These are phyloP conservation scores for Ophiostoma piceae DNA, from an alignment of 2,329 filamentous ascomycete genomes.

Conservation along the genomic window DNA sequence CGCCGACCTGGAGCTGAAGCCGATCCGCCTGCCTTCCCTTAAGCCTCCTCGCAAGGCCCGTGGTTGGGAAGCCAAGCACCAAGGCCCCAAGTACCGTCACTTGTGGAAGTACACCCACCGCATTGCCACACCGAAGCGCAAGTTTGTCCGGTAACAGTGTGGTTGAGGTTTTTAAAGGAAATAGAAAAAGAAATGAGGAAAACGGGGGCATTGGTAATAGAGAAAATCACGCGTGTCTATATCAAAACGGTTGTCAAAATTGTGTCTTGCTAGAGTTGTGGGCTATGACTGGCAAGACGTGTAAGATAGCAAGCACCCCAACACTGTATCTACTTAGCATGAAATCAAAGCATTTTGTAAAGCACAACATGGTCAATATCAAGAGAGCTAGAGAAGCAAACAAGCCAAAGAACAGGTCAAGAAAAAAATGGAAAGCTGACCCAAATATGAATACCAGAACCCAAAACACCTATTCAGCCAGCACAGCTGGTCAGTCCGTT, in stretches of 20 bases:
- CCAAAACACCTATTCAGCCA: background rate
- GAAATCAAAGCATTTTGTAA: background rate
- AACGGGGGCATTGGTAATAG: background rate
- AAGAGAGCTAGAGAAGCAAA: background rate
- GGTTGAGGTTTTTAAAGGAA: background rate
- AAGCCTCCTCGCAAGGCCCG: slow-evolving; percentile 57
- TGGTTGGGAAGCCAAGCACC: slow-evolving; percentile 62
- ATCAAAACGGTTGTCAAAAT: slow-evolving; percentile 5
- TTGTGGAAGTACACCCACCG: slow-evolving; percentile 62
- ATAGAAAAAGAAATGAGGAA: background rate
- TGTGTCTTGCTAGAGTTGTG: slow-evolving; percentile 11
- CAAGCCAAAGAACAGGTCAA: background rate
- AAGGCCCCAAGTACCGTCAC: slow-evolving; percentile 59
- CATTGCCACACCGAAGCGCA: slow-evolving; percentile 38
- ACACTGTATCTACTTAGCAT: slow-evolving; percentile 18
- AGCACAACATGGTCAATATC: background rate
- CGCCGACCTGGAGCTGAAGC: slow-evolving; percentile 77
- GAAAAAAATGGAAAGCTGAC: background rate
- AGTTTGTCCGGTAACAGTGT: slow-evolving; percentile 28
- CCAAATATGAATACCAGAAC: background rate
- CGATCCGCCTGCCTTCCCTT: slow-evolving; percentile 65
- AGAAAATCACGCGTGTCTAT: slow-evolving; percentile 13
- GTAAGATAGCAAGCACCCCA: slow-evolving; percentile 20
- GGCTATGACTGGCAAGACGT: slow-evolving; percentile 14
- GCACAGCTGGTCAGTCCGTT: background rate